Percentiles rank a stretch among this genome's conserved stretches.
Evolutionary conservation across 2,329 filamentous ascomycete species (phyloP).

Genomic region (Daldinia sp.): DNA sequence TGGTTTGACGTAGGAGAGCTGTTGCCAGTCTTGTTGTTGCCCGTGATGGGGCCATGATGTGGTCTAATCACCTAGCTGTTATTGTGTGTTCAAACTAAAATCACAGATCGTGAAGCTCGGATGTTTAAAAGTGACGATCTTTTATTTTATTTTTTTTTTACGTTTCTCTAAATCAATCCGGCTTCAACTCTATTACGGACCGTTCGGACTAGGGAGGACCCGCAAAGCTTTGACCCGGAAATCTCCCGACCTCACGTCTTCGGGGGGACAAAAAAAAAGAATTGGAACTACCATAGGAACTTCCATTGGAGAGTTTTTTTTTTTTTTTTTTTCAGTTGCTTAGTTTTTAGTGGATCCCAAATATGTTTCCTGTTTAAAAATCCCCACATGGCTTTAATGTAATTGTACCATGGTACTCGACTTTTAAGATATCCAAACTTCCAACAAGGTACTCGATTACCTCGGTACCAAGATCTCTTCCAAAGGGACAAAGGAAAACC

Average conservation of each 20-base stretch:
- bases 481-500: background rate
- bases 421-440: background rate
- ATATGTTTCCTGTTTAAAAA: too few relatives aligned
- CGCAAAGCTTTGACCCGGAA: slow-evolving; percentile 29
- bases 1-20: slow-evolving; percentile 18
- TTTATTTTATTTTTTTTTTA: background rate
- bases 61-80: background rate
- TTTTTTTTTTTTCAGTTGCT: too few relatives aligned
- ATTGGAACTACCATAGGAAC: background rate
- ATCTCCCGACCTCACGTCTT: slow-evolving; percentile 23
- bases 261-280: background rate
- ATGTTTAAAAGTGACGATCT: slow-evolving; percentile 4
- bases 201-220: slow-evolving; percentile 5
- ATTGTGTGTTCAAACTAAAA: background rate
- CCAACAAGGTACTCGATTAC: slow-evolving; percentile 5
- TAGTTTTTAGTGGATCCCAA: too few relatives aligned
- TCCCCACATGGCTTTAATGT: background rate
- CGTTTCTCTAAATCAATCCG: background rate
- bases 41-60: slow-evolving; percentile 46
- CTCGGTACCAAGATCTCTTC: background rate
- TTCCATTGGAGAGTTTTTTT: background rate
- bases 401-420: background rate
- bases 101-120: background rate
- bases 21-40: slow-evolving; percentile 40
- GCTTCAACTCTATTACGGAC: slow-evolving; percentile 20